Evolutionary conservation across 2,329 filamentous ascomycete genomes (phyloP).

Genomic region (Colletotrichum sp.): DNA sequence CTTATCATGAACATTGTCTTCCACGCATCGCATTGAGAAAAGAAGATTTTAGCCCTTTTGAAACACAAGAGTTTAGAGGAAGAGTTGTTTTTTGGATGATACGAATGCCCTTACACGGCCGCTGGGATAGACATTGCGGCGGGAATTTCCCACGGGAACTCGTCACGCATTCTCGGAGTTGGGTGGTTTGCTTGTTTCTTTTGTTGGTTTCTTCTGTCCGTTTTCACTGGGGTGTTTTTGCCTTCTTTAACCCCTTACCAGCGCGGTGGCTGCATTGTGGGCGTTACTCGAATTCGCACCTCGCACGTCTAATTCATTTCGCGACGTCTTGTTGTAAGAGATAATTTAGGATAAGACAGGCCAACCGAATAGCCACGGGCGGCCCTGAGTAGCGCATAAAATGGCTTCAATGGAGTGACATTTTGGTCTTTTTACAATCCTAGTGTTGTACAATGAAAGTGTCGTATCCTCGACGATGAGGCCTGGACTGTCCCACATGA

Average conservation of each 20-base stretch:
- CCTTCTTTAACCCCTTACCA: neutral
- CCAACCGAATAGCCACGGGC: neutral
- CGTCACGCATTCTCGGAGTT: constrained; percentile 9
- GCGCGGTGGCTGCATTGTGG: constrained; percentile 5
- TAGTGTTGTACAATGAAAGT: constrained; percentile 1
- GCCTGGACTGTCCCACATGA: neutral
- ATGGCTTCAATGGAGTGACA: neutral
- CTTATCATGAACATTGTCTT: constrained; percentile 86
- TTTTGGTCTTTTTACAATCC: neutral
- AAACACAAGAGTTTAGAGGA: neutral
- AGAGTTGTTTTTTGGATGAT: neutral
- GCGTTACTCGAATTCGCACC: neutral
- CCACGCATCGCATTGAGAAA: constrained; percentile 60
- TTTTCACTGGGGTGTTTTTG: neutral
- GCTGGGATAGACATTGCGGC: neutral
- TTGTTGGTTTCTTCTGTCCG: neutral
- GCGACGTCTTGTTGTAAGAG: neutral
- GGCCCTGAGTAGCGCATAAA: neutral
- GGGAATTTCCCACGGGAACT: neutral
- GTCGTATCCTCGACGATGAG: neutral
- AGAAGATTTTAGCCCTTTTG: neutral
- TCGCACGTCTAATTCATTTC: neutral
- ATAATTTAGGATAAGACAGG: neutral
- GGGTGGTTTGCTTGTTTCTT: neutral
- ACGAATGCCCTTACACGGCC: neutral